Base-by-base conservation (phyloP, 306 rosid species). In the Vigna reflexopilosa region DNA sequence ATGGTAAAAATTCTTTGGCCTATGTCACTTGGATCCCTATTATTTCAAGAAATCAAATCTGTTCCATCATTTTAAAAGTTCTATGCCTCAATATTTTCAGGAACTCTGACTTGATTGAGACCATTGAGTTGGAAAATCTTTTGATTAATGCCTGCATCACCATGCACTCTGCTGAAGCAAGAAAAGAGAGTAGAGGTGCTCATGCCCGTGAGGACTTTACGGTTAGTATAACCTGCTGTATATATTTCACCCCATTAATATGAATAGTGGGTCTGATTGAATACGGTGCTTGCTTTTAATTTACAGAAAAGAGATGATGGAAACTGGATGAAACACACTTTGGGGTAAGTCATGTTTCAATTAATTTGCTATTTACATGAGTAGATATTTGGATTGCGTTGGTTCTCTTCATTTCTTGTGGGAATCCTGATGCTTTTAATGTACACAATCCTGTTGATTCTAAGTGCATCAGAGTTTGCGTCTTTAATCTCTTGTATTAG, bases 151-250 rank as follows among this genome's bases (percentile, higher is more conserved):
- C 98, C 47, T 85, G 87, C 72, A 64, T 93, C 87, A 93, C 98
- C 68, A 91, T 93, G 97, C 90, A 88, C 82, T 93, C 98, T 47
- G 98, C 98, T 73, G 98, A 93, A 86, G 98, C 97, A 71, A 88
- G 98, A 90, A 89, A 93, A 88, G 98, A 93, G 80, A 91, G 98
- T 78, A 85, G 98, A 85, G 98, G 98, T 66, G 98, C 98, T 30
- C 98, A 93, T 80, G 98, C 98, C 49, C 98, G 93, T 12, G 98
- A 93, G 83, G 98, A 93, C 71, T 91, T 88, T 76, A 71, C 86
- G 34, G 98, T 91, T 48, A 64, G 93, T 87, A 17, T 54, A 50
- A 10, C 45, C 47, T 71, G 12, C 17, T 22, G 9, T 67, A 44
- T 38, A 62, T 8, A 15, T 63, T 84, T 62, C 69, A 15, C 10